Base-by-base conservation (phyloP, 1,139 yeast genomes). In the Taphrina pruni region DNA sequence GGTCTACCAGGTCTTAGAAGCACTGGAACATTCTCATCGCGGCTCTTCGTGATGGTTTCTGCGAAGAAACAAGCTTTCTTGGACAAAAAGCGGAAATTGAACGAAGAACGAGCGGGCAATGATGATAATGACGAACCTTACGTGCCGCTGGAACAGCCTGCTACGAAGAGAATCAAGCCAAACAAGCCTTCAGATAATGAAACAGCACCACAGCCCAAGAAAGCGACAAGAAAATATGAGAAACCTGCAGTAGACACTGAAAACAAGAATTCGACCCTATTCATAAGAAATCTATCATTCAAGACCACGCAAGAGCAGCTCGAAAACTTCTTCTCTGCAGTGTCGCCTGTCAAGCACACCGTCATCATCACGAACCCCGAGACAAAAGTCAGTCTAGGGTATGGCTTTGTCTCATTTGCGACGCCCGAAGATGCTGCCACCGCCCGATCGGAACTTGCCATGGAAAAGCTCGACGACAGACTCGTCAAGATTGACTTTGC, bases 321-420 rank as follows among this genome's bases (percentile, higher is more conserved):
- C 75, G 80, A 82, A 54, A 52, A 82, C 92, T 91, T 84, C 79
- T 94, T 94, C 76, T 89, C 98, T 0, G 91, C 91, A 73, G 88
- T 92, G 78, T 95, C 91, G 0, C 99, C 99, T 4, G 96, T 94
- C 14, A 92, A 89, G 79, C 99, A 94, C 79, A 97, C 98, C 3
- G 95, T 92, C 65, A 85, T 94, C 65, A 99, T 95, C 35, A 89
- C 84, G 60, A 97, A 94, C 77, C 81, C 83, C 14, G 86, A 88
- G 61, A 85, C 89, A 62, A 81, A 85, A 62, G 78, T 80, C 51
- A 90, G 97, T 5, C 85, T 95, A 78, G 98, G 99, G 0, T 95
- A 92, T 79, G 99, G 99, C 7, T 95, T 95, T 78, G 99, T 92
- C 20, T 88, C 96, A 60, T 94, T 95, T 78, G 86, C 90, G 1